These are phyloP conservation scores for Gnetum montanum DNA, from an alignment of 75 land plant genomes.

Conservation along the genomic window DNA sequence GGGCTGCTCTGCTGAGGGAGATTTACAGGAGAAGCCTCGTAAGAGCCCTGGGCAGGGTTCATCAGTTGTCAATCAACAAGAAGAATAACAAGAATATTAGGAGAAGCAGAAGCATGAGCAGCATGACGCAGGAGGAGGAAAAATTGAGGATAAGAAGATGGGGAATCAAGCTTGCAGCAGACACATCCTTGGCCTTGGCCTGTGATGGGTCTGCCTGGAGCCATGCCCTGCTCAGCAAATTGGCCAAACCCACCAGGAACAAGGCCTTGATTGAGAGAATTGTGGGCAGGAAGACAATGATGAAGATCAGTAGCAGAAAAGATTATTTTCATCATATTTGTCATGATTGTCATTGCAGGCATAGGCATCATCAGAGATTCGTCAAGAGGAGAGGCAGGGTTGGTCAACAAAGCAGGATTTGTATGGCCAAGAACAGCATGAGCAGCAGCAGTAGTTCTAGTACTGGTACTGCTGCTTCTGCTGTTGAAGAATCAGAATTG, in stretches of 20 bases:
- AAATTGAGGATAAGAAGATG: background rate
- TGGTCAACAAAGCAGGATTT: background rate
- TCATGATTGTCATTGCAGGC: background rate
- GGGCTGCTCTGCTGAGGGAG: too few relatives aligned
- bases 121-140: background rate
- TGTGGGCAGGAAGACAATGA: background rate
- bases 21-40: conserved; percentile 1
- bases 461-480: background rate
- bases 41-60: background rate
- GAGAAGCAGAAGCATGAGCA: background rate
- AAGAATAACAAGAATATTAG: background rate
- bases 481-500: background rate
- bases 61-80: background rate
- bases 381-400: background rate
- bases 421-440: background rate
- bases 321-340: background rate
- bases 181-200: background rate
- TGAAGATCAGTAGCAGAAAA: background rate
- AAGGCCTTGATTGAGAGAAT: background rate
- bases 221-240: conserved; percentile 1
- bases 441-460: background rate
- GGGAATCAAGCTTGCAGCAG: conserved; percentile 6
- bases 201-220: conserved; percentile 1
- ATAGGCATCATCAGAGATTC: background rate
- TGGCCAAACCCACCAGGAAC: background rate